Conservation (phyloP, 2,329 filamentous ascomycete species). For the Neurospora sp. region DNA sequence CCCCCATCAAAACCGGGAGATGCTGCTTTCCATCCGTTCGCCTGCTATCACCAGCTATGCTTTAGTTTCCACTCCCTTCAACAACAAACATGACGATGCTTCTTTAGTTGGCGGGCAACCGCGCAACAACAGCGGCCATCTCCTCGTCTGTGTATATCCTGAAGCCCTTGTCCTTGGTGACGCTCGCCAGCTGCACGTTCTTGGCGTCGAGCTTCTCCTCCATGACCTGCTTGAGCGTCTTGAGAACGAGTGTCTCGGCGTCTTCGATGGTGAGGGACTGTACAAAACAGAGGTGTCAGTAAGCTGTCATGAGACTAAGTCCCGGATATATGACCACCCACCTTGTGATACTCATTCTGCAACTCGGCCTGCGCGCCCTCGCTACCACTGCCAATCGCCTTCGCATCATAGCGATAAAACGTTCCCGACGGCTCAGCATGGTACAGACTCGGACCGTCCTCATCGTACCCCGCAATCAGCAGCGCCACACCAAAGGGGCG, state of each 20-base stretch:
- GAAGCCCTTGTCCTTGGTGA: conserved; percentile 96
- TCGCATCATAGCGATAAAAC: conserved; percentile 98
- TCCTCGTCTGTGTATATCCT: conserved; percentile 97
- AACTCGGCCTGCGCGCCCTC: conserved; percentile 96
- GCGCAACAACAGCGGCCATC: conserved; percentile 86
- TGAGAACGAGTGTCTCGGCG: conserved; percentile 88
- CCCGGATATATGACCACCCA: conserved; percentile 21
- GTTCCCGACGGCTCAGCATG: conserved; percentile 97
- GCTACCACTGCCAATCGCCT: conserved; percentile 94
- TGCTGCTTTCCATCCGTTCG: neutral
- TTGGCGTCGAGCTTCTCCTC: conserved; percentile 98
- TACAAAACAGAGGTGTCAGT: neutral
- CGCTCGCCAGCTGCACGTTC: conserved; percentile 96
- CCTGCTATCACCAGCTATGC: neutral
- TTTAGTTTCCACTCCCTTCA: neutral
- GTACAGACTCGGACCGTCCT: conserved; percentile 94
- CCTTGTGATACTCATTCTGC: conserved; percentile 97
- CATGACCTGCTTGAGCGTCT: conserved; percentile 99
- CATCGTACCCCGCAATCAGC: conserved; percentile 92
- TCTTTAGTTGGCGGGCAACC: conserved; percentile 57
- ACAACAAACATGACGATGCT: neutral
- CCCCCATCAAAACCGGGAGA: neutral
- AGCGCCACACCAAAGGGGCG: conserved; percentile 93
- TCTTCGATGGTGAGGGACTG: conserved; percentile 83
- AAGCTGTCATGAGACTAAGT: neutral